Conservation (phyloP, 2,329 filamentous ascomycete genomes). For the Venturia nashicola region DNA sequence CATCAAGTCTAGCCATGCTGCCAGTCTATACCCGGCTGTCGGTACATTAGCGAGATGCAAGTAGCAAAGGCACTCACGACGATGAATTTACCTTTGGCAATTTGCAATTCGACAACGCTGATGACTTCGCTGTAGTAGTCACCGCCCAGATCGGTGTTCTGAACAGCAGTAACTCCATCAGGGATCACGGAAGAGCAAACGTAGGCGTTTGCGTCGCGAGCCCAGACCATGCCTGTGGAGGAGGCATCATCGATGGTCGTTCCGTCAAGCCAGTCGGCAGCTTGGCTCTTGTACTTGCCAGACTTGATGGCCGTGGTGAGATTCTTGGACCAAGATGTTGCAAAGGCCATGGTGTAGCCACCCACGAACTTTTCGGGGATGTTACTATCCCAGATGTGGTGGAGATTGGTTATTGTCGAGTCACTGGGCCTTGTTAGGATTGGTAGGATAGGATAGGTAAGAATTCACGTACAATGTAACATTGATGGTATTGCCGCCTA, state of each 20-base stretch:
- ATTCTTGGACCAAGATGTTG: conserved; percentile 25
- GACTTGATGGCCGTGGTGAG: conserved; percentile 25
- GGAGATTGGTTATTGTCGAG: conserved; percentile 25
- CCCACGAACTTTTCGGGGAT: conserved; percentile 26
- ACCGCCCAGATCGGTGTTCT: conserved; percentile 25
- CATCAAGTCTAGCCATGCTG: conserved; percentile 23
- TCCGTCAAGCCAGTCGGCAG: conserved; percentile 23
- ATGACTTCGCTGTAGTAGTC: conserved; percentile 24
- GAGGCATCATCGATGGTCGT: conserved; percentile 25
- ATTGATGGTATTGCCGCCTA: conserved; percentile 32
- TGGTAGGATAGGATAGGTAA: background rate
- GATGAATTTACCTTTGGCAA: conserved; percentile 25
- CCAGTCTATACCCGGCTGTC: conserved; percentile 22
- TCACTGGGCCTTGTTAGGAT: background rate
- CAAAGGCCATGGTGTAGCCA: conserved; percentile 25
- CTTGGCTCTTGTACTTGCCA: conserved; percentile 25
- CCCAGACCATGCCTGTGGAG: conserved; percentile 28
- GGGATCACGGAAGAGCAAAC: conserved; percentile 31
- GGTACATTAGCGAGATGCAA: background rate
- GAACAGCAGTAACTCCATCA: conserved; percentile 23
- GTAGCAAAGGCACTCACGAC: background rate
- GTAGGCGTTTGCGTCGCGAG: conserved; percentile 28
- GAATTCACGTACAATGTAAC: conserved; percentile 28
- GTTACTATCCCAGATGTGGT: conserved; percentile 28
- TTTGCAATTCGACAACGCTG: conserved; percentile 28